Conservation (phyloP, 2,329 filamentous ascomycete species). For the Camptophora hylomeconis region DNA sequence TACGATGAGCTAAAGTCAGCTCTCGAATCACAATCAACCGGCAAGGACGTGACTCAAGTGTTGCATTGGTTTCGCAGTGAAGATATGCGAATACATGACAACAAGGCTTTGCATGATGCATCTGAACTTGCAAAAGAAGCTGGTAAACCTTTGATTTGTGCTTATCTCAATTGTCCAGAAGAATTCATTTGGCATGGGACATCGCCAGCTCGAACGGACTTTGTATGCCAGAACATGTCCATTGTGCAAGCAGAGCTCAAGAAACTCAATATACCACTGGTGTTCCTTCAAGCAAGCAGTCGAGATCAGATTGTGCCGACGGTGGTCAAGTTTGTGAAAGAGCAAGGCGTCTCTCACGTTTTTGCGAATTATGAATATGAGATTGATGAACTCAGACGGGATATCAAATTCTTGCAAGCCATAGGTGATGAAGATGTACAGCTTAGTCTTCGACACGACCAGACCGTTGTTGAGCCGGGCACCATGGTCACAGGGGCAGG, state of each 20-base stretch:
- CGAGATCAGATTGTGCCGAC: slow-evolving; percentile 30
- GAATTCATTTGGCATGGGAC: slow-evolving; percentile 41
- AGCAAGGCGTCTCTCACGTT: slow-evolving; percentile 33
- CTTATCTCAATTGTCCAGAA: slow-evolving; percentile 34
- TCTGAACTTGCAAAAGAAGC: slow-evolving; percentile 32
- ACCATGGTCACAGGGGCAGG: slow-evolving; percentile 28
- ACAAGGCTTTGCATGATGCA: slow-evolving; percentile 34
- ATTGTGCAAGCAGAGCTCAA: slow-evolving; percentile 34
- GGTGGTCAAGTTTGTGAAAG: slow-evolving; percentile 30
- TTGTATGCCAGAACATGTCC: slow-evolving; percentile 32
- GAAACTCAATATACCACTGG: slow-evolving; percentile 36
- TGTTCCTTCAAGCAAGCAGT: slow-evolving; percentile 30
- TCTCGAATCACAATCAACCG: slow-evolving; percentile 26
- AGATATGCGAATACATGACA: slow-evolving; percentile 38
- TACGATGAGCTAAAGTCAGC: slow-evolving; percentile 29
- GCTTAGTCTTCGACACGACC: slow-evolving; percentile 35
- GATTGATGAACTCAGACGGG: slow-evolving; percentile 32
- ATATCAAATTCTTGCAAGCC: slow-evolving; percentile 30
- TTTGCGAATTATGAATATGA: slow-evolving; percentile 37
- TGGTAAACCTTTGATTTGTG: slow-evolving; percentile 29
- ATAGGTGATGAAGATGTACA: slow-evolving; percentile 21
- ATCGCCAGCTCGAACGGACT: slow-evolving; percentile 34
- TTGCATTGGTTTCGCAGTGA: slow-evolving; percentile 41
- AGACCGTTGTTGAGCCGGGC: slow-evolving; percentile 35
- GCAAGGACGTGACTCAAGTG: slow-evolving; percentile 28